These are phyloP conservation scores for Kwoniella pini DNA, from an alignment of 768 basidiomycete species.

Conservation along the genomic window DNA sequence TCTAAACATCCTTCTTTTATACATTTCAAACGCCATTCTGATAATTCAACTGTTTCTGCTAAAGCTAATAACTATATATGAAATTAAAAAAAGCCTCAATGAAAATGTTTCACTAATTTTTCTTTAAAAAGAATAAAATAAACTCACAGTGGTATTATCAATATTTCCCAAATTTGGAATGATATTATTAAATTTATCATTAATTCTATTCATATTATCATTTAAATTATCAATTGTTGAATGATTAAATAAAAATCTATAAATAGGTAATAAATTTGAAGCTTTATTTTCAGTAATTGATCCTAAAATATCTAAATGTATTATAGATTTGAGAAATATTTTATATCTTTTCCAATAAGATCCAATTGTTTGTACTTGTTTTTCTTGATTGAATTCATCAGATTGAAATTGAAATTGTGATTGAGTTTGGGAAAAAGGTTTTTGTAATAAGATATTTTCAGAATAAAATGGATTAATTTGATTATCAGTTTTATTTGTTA, in stretches of 20 bases:
- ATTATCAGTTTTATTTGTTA: neutral
- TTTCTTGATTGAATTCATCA: too few relatives aligned
- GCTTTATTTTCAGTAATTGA: constrained; percentile 5
- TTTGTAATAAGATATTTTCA: too few relatives aligned
- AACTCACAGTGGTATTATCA: constrained; percentile 7
- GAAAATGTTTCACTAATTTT: neutral
- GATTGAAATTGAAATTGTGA: too few relatives aligned
- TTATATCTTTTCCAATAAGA: constrained; percentile 2
- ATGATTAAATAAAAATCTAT: neutral
- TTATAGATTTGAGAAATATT: neutral
- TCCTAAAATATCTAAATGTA: neutral
- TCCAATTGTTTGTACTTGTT: neutral
- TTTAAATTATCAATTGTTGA: neutral
- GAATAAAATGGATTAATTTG: too few relatives aligned
- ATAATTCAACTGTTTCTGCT: constrained; percentile 1
- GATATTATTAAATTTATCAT: neutral
- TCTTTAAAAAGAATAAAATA: neutral
- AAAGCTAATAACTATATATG: neutral
- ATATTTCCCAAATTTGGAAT: neutral
- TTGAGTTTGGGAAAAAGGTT: too few relatives aligned
- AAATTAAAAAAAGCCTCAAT: neutral
- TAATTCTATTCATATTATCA: neutral
- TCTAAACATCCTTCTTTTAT: neutral
- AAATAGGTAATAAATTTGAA: neutral
- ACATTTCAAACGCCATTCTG: neutral